Percentiles rank a stretch among this genome's conserved stretches.
phyloP scores from a whole-genome alignment of 805 yeast species.

The Kodamaea neixiangensis region DNA sequence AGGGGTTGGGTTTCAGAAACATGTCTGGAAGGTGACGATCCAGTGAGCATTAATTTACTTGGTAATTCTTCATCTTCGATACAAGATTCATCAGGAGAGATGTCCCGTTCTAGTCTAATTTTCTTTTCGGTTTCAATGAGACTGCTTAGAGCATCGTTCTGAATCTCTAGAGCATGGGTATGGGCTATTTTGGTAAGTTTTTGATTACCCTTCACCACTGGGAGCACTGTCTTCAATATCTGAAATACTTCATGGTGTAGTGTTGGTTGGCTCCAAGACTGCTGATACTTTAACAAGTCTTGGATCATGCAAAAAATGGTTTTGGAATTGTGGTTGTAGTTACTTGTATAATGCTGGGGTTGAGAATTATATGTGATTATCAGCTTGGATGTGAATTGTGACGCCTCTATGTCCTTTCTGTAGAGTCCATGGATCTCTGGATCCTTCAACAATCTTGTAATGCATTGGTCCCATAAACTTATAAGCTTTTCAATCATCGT shows the following conservation, averaged over 20 bases:
- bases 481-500: constrained; percentile 7
- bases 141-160: neutral
- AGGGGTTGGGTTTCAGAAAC: neutral
- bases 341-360: neutral
- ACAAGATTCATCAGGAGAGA: neutral
- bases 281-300: neutral
- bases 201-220: neutral
- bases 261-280: neutral
- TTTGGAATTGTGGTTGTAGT: constrained; percentile 5
- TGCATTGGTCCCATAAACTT: constrained; percentile 12
- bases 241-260: neutral
- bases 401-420: constrained; percentile 7
- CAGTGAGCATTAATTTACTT: neutral
- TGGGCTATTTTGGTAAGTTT: neutral
- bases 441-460: constrained; percentile 10
- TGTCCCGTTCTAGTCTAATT: neutral
- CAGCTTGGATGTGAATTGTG: neutral
- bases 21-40: neutral
- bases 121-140: neutral
- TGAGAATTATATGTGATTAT: neutral
- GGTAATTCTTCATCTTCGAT: neutral
- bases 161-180: neutral
- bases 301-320: constrained; percentile 7
- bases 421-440: constrained; percentile 7
- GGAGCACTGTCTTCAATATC: neutral